Conservation (phyloP, 2,329 filamentous ascomycete genomes). For the Immersiporthe knoxdaviesiana region DNA sequence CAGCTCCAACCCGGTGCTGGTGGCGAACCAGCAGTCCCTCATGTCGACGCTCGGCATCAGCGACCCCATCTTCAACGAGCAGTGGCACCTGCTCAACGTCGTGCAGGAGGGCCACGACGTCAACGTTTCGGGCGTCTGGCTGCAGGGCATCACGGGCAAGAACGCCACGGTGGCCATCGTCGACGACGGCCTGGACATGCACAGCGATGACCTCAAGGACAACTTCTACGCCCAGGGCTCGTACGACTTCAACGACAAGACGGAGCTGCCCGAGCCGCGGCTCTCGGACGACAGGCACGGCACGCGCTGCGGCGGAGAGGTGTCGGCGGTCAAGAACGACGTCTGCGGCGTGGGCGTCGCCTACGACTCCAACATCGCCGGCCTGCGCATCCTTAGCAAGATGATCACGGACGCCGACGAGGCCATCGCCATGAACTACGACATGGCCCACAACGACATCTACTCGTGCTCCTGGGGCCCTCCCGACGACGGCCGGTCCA, state of each 20-base stretch:
- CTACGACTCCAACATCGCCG: conserved; percentile 87
- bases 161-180: conserved; percentile 92
- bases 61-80: conserved; percentile 90
- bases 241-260: conserved; percentile 92
- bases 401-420: conserved; percentile 91
- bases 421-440: conserved; percentile 89
- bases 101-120: conserved; percentile 84
- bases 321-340: conserved; percentile 88
- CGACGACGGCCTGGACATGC: conserved; percentile 94
- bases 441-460: conserved; percentile 88
- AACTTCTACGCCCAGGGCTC: conserved; percentile 95
- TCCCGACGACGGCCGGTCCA: conserved; percentile 87
- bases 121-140: conserved; percentile 94
- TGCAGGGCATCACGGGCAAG: conserved; percentile 85
- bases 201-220: conserved; percentile 86
- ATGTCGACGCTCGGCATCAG: conserved; percentile 71
- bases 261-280: conserved; percentile 77
- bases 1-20: conserved; percentile 35
- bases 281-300: conserved; percentile 87
- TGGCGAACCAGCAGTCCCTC: conserved; percentile 62
- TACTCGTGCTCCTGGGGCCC: conserved; percentile 99
- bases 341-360: conserved; percentile 96
- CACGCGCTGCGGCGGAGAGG: conserved; percentile 92
- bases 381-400: conserved; percentile 89
- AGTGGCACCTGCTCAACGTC: conserved; percentile 94